Conservation (phyloP, 345 rosid genomes). For the Lenwebbia sp. region DNA sequence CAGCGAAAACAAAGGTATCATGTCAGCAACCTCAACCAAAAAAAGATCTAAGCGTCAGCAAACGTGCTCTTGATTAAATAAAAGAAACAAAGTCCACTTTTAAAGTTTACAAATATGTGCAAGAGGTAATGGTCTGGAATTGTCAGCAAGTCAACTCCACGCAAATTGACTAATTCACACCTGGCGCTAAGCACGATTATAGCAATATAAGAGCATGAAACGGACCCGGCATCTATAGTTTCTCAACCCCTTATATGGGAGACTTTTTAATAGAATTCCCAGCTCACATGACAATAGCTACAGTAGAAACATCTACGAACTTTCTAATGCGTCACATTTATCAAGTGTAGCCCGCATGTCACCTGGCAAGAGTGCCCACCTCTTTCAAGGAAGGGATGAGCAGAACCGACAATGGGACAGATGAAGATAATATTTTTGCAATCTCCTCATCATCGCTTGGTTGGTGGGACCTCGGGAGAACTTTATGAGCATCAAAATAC, state of each 20-base stretch:
- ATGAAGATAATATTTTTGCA: conserved; percentile 44
- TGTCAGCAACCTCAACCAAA: not conserved
- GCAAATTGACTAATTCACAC: not conserved
- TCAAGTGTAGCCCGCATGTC: not conserved
- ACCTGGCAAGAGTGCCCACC: conserved; percentile 27
- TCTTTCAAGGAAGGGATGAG: conserved; percentile 84
- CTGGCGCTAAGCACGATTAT: not conserved
- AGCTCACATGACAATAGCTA: not conserved
- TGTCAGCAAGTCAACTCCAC: not conserved
- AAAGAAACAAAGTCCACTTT: not conserved
- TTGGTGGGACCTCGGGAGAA: conserved; percentile 34
- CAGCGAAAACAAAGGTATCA: not conserved
- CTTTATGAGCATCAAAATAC: conserved; percentile 49
- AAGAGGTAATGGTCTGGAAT: not conserved
- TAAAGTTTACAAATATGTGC: not conserved
- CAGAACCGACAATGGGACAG: conserved; percentile 61
- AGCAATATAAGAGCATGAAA: not conserved
- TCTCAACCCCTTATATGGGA: not conserved
- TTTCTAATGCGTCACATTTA: not conserved
- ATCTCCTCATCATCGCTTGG: conserved; percentile 63
- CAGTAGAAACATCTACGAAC: not conserved
- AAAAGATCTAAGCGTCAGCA: not conserved
- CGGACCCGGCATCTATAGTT: not conserved
- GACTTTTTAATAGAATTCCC: not conserved
- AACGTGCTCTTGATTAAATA: not conserved